Percentiles rank a stretch among this genome's conserved stretches.
Conservation (phyloP, 2,329 filamentous ascomycete species). For the Scytalidium sp. region DNA sequence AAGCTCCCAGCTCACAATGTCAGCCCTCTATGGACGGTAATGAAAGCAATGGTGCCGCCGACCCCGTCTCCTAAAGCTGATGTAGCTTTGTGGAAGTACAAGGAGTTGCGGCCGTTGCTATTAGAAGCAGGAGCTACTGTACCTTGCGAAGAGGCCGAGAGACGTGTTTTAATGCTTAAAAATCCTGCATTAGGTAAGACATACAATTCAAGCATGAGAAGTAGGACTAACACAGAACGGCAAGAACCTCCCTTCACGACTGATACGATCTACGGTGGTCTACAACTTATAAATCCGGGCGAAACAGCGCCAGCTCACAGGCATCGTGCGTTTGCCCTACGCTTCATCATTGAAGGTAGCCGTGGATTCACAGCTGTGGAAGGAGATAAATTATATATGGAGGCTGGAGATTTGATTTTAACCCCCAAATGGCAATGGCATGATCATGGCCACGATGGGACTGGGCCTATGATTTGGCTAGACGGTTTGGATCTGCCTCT, state of each 20-base stretch:
- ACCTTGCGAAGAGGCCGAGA: slow-evolving; percentile 10
- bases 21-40: neutral
- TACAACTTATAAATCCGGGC: slow-evolving; percentile 42
- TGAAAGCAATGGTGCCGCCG: neutral
- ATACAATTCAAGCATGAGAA: no score
- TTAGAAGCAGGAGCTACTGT: neutral
- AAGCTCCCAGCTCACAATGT: neutral
- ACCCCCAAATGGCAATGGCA: slow-evolving; percentile 46
- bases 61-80: neutral
- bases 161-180: slow-evolving; percentile 7
- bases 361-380: slow-evolving; percentile 42
- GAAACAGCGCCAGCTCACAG: slow-evolving; percentile 41
- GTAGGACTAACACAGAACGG: no score
- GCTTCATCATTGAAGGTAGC: slow-evolving; percentile 42
- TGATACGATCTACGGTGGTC: slow-evolving; percentile 41
- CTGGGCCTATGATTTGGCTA: slow-evolving; percentile 43
- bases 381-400: slow-evolving; percentile 38
- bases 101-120: neutral
- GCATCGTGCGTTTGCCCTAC: slow-evolving; percentile 41
- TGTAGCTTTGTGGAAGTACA: neutral
- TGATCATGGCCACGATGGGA: slow-evolving; percentile 45
- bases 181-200: neutral
- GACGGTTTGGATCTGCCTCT: slow-evolving; percentile 41
- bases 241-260: slow-evolving; percentile 40
- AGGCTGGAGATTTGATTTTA: slow-evolving; percentile 41